Evolutionary conservation across 2,329 filamentous ascomycete genomes (phyloP), one percentile per base, ranked within the genome.

Genomic region (Colletotrichum trifolii): DNA sequence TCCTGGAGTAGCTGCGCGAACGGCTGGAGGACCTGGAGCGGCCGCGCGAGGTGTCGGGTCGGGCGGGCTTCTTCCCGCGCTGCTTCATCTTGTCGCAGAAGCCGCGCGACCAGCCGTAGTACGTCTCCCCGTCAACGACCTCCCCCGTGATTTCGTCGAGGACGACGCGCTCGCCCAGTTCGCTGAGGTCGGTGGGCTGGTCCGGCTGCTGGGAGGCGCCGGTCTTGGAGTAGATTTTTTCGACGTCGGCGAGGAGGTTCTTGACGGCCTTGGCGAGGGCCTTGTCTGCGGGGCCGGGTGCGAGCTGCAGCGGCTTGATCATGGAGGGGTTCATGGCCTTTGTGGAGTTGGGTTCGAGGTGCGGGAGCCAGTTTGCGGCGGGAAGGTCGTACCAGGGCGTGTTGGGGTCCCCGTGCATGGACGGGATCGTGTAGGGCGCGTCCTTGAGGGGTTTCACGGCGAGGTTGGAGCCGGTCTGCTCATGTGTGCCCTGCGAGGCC

Each of bases 61-160:
- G 66, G 6, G 67, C 68, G 6, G 66, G 60, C 12, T 36, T 69
- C 53, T 64, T 69, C 11, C 70, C 70, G 42, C 85, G 81, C 54
- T 82, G 79, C 77, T 90, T 93, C 91, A 96, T 96, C 72, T 91
- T 91, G 69, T 92, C 83, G 74, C 92, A 96, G 70, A 97, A 96
- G 1, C 82, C 81, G 43, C 87, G 85, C 6, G 93, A 95, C 94
- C 94, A 97, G 66, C 93, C 94, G 73, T 96, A 96, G 75, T 96
- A 96, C 1, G 91, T 92, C 68, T 92, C 89, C 1, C 89, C 89
- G 7, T 84, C 82, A 7, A 89, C 74, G 2, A 89, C 78, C 3
- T 91, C 87, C 0, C 89, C 89, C 0, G 87, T 90, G n/a, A 87
- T 79, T 69, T 90, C 87, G 70, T 93, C 88, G 3, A 87, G 75